Evolutionary conservation across 768 basidiomycete genomes (phyloP).

Genomic region (Cubamyces sp.): DNA sequence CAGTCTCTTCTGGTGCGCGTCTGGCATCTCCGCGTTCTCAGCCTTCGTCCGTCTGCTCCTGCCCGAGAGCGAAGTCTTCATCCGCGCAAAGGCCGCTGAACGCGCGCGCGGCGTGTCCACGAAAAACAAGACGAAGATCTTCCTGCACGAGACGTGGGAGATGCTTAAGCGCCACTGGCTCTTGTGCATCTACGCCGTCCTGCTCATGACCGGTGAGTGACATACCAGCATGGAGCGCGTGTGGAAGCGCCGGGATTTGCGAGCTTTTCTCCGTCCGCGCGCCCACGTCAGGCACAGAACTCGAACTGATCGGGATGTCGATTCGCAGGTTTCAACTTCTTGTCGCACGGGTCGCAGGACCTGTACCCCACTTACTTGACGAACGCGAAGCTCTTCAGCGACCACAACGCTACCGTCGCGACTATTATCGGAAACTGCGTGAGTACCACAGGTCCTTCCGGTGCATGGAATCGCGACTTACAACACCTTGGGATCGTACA

Average conservation of each 20-base stretch:
- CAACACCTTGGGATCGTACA: constrained; percentile 14
- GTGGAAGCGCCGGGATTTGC: not conserved
- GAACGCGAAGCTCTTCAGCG: constrained; percentile 60
- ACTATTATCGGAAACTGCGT: constrained; percentile 83
- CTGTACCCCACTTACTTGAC: constrained; percentile 81
- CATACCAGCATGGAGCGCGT: not conserved
- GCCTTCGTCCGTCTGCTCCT: constrained; percentile 65
- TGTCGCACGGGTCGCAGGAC: constrained; percentile 61
- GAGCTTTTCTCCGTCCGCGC: not conserved
- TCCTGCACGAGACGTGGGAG: constrained; percentile 68
- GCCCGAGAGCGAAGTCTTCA: constrained; percentile 80
- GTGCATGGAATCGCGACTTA: constrained; percentile 1
- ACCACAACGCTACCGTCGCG: constrained; percentile 65
- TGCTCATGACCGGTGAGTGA: constrained; percentile 68
- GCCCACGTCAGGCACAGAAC: not conserved
- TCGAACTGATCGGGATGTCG: constrained; percentile 12
- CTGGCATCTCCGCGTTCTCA: constrained; percentile 71
- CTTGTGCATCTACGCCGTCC: constrained; percentile 79
- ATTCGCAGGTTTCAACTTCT: constrained; percentile 51
- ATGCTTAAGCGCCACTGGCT: constrained; percentile 88
- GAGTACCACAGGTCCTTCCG: constrained; percentile 26
- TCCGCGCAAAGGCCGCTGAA: constrained; percentile 63
- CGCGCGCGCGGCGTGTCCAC: constrained; percentile 43
- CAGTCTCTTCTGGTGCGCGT: constrained; percentile 78
- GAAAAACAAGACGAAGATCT: constrained; percentile 63